These are phyloP conservation scores for Oryza rufipogon DNA, from an alignment of 176 grass and related monocot species.

Conservation along the genomic window DNA sequence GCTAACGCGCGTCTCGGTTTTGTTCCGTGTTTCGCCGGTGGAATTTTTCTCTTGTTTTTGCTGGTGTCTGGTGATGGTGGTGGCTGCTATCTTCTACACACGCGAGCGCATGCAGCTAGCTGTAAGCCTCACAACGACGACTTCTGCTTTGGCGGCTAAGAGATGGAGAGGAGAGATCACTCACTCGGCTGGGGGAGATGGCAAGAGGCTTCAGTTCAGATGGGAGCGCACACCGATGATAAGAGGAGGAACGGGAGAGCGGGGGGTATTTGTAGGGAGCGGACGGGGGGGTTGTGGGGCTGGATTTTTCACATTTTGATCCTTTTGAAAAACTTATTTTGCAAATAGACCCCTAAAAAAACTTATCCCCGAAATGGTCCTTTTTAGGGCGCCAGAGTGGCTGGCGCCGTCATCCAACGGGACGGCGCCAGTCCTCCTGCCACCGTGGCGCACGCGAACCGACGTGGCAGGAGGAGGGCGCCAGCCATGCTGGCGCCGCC, in stretches of 20 bases:
- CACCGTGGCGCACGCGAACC: too few relatives aligned
- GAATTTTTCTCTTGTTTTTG: constrained; percentile 7
- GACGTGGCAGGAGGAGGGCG: too few relatives aligned
- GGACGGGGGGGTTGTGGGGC: background rate
- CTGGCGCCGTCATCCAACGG: too few relatives aligned
- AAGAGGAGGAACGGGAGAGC: constrained; percentile 20
- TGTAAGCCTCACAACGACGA: background rate
- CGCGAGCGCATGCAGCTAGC: background rate
- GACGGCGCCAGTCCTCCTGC: too few relatives aligned
- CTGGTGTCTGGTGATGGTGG: background rate
- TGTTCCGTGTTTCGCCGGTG: background rate
- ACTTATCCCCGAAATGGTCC: too few relatives aligned
- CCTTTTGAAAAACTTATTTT: too few relatives aligned
- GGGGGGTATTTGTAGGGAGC: constrained; percentile 64
- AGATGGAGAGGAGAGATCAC: background rate
- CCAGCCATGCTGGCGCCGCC: too few relatives aligned
- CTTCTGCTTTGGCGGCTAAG: constrained; percentile 24
- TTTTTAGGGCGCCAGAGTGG: too few relatives aligned
- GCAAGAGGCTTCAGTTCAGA: constrained; percentile 1
- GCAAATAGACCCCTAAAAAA: too few relatives aligned
- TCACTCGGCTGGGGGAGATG: background rate
- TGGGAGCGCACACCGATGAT: constrained; percentile 34
- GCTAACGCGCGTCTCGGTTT: constrained; percentile 25
- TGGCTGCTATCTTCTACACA: background rate
- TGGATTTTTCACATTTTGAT: too few relatives aligned